A percentile compares a stretch with the other conserved stretches of the same genome.
These are phyloP conservation scores for Pleurotus ostreatus DNA, from an alignment of 768 basidiomycete species.

Conservation along the genomic window DNA sequence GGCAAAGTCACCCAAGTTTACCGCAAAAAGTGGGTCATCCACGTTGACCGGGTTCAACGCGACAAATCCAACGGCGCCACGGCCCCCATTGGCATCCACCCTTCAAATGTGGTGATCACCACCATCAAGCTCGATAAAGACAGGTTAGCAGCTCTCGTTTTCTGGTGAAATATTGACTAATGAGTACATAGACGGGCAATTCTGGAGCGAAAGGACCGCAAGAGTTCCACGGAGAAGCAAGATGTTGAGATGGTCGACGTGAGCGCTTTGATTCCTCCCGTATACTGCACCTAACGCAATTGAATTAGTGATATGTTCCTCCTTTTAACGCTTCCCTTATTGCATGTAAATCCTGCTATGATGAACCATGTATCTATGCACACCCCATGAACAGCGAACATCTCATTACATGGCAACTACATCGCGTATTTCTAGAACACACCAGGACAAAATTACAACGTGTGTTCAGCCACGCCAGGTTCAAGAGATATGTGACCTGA, in stretches of 20 bases:
- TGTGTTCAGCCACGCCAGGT: too few species aligned
- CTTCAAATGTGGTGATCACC: conserved; percentile 93
- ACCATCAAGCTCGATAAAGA: conserved; percentile 93
- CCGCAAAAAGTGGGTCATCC: conserved; percentile 98
- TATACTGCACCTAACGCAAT: conserved; percentile 19
- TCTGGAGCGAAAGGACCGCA: conserved; percentile 80
- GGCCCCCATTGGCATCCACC: conserved; percentile 91
- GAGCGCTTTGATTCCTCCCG: conserved; percentile 26
- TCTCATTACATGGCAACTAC: not conserved
- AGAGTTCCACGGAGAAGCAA: conserved; percentile 46
- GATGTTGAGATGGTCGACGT: conserved; percentile 84
- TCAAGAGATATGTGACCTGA: too few species aligned
- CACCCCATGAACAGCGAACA: conserved; percentile 16
- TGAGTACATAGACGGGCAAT: conserved; percentile 65
- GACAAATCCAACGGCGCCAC: conserved; percentile 98
- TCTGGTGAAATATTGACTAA: not conserved
- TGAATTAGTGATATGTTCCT: conserved; percentile 26
- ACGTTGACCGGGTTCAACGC: conserved; percentile 95
- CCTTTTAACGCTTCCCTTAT: conserved; percentile 20
- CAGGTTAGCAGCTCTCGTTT: conserved; percentile 40
- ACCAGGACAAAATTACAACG: not conserved
- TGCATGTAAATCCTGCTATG: conserved; percentile 35
- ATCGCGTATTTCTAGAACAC: not conserved
- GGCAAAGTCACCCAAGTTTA: conserved; percentile 98
- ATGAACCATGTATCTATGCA: conserved; percentile 67